A percentile compares a stretch with the other conserved stretches of the same genome.
phyloP scores from a whole-genome alignment of 1,139 yeast genomes.

The Meyerozyma athensensis region DNA sequence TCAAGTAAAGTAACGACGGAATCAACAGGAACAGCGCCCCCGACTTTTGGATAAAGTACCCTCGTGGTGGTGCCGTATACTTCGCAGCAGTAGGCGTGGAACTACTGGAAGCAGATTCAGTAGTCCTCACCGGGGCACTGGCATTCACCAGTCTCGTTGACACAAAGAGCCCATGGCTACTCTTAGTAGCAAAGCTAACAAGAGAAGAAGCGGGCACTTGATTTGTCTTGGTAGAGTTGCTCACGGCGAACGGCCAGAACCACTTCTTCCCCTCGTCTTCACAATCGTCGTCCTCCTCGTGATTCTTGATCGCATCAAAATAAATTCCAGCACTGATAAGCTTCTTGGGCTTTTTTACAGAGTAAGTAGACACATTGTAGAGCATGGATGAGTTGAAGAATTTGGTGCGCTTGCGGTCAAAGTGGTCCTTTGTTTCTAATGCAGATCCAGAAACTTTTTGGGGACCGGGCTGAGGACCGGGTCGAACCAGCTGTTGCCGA shows the following conservation, averaged over 20 bases:
- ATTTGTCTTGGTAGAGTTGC: conserved; percentile 1
- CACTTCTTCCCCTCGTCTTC: conserved; percentile 4
- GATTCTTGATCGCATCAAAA: conserved; percentile 6
- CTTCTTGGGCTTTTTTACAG: background rate
- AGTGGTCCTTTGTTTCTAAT: background rate
- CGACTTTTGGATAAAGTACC: background rate
- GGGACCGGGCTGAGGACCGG: background rate
- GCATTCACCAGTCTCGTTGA: background rate
- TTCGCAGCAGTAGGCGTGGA: background rate
- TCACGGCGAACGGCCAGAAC: conserved; percentile 6
- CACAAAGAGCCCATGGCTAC: conserved; percentile 10
- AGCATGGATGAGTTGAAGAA: background rate
- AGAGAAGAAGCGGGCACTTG: conserved; percentile 7
- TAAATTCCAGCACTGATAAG: conserved; percentile 8
- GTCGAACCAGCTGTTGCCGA: background rate
- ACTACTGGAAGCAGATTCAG: background rate
- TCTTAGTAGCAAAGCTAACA: conserved; percentile 7
- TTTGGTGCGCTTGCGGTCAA: background rate
- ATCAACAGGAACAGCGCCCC: background rate
- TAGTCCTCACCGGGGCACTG: background rate
- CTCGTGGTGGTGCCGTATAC: background rate
- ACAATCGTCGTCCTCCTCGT: conserved; percentile 3
- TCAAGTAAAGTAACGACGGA: background rate
- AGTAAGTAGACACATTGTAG: background rate
- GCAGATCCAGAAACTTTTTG: background rate